Base-by-base conservation (phyloP, 2,329 filamentous ascomycete genomes). In the Fusarium brachygibbosum region DNA sequence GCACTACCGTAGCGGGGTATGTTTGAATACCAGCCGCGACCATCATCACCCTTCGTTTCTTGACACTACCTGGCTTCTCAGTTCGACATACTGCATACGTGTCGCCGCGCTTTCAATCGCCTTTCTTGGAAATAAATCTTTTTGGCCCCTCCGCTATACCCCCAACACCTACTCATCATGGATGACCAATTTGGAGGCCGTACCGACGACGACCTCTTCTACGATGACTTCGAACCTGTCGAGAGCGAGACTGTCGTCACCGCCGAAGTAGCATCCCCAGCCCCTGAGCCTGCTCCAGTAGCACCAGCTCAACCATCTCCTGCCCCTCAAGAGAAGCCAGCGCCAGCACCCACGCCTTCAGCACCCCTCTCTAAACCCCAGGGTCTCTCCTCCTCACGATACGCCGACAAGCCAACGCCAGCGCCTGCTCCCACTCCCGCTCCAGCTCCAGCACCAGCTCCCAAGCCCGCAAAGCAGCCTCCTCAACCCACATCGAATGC, bases 161-260 rank as follows among this genome's bases (percentile, higher is more conserved):
- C 32, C 3, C 40, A 28, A 4, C 19, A 42, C n/a, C 9, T 34
- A 29, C 32, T 51, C 58, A 58, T 41, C 66, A 88, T 88, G 87
- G 86, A 88, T 23, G 87, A 89, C 68, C 87, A 89, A 73, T 89
- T 88, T 69, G 83, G 84, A 62, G 87, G 86, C 48, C 82, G 87
- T 21, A 89, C 87, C 45, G 87, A 89, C 73, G 87, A 89, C 70
- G 87, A 88, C 74, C 82, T 89, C 62, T 89, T 89, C 74, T 84
- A 85, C 63, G 87, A 89, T 69, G 87, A 89, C 72, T 88, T 89
- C 61, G 87, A 89, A 75, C 86, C 86, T 10, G 82, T 88, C 51
- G 77, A 82, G 40, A 76, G 77, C 67, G 75, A 79, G 45, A 60
- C 77, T 7, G 69, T 79, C 23, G 66, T 77, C 23, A 63, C 72